These are phyloP conservation scores for Leccinellum albellum DNA, from an alignment of 768 basidiomycete genomes.

Conservation along the genomic window DNA sequence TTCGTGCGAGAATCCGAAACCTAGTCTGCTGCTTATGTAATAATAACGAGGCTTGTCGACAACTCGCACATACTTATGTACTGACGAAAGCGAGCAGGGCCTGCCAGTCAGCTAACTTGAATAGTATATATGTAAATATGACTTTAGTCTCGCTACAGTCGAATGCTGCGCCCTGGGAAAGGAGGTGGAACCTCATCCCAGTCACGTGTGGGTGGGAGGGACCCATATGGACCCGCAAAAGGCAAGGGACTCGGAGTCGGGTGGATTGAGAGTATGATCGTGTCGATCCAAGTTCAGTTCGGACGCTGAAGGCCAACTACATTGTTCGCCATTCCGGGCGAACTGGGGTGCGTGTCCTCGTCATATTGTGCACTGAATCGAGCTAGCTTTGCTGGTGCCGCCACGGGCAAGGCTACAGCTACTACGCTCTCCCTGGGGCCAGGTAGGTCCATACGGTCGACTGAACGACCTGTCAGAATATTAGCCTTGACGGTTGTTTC, in stretches of 20 bases:
- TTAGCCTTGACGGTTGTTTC: constrained; percentile 18
- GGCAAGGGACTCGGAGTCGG: constrained; percentile 15
- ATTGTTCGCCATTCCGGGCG: constrained; percentile 30
- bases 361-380: constrained; percentile 26
- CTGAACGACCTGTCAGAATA: constrained; percentile 18
- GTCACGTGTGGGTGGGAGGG: constrained; percentile 33
- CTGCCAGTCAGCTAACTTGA: neutral
- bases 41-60: constrained; percentile 10
- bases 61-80: neutral
- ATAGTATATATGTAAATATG: neutral
- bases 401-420: neutral
- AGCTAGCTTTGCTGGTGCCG: constrained; percentile 6
- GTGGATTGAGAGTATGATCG: neutral
- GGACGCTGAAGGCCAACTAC: constrained; percentile 1
- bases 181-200: neutral
- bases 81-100: too few relatives aligned
- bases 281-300: constrained; percentile 1
- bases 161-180: neutral
- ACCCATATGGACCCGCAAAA: constrained; percentile 42
- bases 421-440: neutral
- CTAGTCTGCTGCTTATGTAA: constrained; percentile 22
- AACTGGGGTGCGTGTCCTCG: constrained; percentile 18
- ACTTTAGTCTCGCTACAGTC: neutral
- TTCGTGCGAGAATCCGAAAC: constrained; percentile 21
- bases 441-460: neutral